Evolutionary conservation across 352 stramenopile genomes (phyloP).

Genomic region (Pythium myriotylum): DNA sequence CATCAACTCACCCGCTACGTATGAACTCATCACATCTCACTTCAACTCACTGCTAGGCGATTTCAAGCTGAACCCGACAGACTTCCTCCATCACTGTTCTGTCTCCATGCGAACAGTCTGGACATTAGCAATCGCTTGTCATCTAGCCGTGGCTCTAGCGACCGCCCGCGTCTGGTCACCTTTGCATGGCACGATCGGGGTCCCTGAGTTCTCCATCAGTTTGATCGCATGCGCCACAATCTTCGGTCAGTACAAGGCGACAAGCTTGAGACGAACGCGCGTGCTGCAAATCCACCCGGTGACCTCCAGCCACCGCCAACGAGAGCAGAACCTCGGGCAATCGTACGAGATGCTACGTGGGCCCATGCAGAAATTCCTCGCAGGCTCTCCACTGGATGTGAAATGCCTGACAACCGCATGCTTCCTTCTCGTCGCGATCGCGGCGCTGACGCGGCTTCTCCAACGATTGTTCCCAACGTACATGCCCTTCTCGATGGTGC

Average conservation of each 20-base stretch:
- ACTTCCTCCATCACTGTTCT: background rate
- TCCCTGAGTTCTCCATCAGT: constrained; percentile 11
- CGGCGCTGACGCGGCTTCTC: background rate
- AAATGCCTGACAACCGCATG: background rate
- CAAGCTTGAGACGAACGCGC: background rate
- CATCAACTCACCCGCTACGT: constrained; percentile 3
- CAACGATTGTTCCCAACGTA: background rate
- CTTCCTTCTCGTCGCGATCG: background rate
- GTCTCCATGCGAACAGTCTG: constrained; percentile 12
- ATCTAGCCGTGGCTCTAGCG: background rate
- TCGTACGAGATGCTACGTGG: background rate
- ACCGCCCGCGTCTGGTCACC: background rate
- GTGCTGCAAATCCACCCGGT: constrained; percentile 1
- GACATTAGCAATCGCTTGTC: background rate
- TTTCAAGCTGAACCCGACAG: background rate
- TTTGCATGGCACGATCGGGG: background rate
- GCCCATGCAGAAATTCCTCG: background rate
- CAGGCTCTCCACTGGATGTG: background rate
- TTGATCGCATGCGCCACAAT: background rate
- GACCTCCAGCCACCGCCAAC: background rate
- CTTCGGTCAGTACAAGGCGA: background rate
- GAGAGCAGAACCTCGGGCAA: background rate
- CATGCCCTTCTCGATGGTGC: background rate
- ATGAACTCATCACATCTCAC: constrained; percentile 3
- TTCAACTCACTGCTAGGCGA: constrained; percentile 5